phyloP scores from a whole-genome alignment of 2,329 filamentous ascomycete genomes.

The Niveomyces coronatus region DNA sequence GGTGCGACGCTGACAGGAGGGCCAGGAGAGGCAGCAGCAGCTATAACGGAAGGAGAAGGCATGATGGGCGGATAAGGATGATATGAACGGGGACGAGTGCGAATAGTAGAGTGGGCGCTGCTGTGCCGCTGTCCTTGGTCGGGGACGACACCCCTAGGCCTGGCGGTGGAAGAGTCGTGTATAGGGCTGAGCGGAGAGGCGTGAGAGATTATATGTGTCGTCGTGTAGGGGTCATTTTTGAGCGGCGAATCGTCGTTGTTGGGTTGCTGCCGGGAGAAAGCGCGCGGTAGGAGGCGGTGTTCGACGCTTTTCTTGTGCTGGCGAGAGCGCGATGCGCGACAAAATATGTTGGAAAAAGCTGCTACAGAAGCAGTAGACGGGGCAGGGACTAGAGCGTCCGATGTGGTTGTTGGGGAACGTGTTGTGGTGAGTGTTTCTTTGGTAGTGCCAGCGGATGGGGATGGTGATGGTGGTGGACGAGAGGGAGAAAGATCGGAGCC shows the following conservation, averaged over 20 bases:
- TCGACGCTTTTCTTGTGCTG: no score
- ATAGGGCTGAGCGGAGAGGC: conserved; percentile 56
- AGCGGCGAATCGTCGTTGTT: conserved; percentile 31
- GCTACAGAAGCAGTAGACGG: conserved; percentile 5
- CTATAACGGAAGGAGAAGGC: no score
- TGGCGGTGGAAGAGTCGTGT: conserved; percentile 43
- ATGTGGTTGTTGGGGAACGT: conserved; percentile 15
- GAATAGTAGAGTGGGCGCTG: conserved; percentile 44
- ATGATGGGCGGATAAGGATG: conserved; percentile 31
- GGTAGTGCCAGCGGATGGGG: conserved; percentile 19
- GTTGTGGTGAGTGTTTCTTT: conserved; percentile 12
- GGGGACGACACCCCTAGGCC: conserved; percentile 44
- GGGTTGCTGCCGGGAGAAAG: conserved; percentile 32
- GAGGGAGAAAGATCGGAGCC: conserved; percentile 15
- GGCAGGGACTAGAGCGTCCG: conserved; percentile 10
- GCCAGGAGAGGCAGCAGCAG: conserved; percentile 40
- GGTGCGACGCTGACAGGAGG: conserved; percentile 40
- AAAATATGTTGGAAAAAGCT: conserved; percentile 1
- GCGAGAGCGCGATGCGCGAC: conserved; percentile 17
- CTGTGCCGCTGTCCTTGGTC: conserved; percentile 34
- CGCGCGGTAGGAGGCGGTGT: conserved; percentile 27
- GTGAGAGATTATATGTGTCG: conserved; percentile 53
- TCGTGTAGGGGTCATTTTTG: conserved; percentile 66
- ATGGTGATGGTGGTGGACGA: conserved; percentile 22
- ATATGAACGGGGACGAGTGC: conserved; percentile 23